Base-by-base conservation (phyloP, 192 early-diverging fungal species). In the Umbelopsis sp. region DNA sequence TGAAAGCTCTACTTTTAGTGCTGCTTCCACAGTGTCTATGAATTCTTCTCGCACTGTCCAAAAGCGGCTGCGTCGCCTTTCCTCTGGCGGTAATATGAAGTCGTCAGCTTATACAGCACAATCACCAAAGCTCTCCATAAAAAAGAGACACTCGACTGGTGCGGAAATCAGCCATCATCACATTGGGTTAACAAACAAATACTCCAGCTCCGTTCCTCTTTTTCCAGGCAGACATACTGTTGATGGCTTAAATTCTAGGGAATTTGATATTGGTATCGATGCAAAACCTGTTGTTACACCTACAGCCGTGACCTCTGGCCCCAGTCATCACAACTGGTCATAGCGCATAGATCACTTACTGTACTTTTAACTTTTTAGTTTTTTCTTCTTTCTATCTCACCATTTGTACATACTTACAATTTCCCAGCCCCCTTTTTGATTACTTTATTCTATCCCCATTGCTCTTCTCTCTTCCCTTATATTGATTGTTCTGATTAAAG, bases 221-320 rank as follows among this genome's bases (percentile, higher is more conserved):
- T 61, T 35, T 35, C 55, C 10, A 37, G 30, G 9, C 2, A 25
- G 30, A 16, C 55, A 35, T 18, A 8, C 27, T 35, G 30, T 25
- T 61, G 55, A 61, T 61, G 33, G 33, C 30, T 12, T 61, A 16
- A 16, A 25, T 1, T 61, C 55, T 0, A 25, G 55, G 15, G 55
- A 61, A 61, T 61, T 33, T 35, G 55, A 61, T 7, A 30, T 61
- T 61, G 55, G 55, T 37, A 61, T 61, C 2, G 55, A 61, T 61
- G 33, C 27, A 15, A 61, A 37, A 18, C 55, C 55, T 35, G 55
- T 61, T 12, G 55, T 61, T 8, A 61, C 55, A 12, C 55, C 55
- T 61, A 61, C 55, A 15, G 55, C 55, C 25, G 55, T 61, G 30
- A 61, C 55, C 18, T 61, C 55, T 16, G 55, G 55, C 7, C 55